Evolutionary conservation across 768 basidiomycete genomes (phyloP).

Genomic region (Rhizopogon salebrosus): DNA sequence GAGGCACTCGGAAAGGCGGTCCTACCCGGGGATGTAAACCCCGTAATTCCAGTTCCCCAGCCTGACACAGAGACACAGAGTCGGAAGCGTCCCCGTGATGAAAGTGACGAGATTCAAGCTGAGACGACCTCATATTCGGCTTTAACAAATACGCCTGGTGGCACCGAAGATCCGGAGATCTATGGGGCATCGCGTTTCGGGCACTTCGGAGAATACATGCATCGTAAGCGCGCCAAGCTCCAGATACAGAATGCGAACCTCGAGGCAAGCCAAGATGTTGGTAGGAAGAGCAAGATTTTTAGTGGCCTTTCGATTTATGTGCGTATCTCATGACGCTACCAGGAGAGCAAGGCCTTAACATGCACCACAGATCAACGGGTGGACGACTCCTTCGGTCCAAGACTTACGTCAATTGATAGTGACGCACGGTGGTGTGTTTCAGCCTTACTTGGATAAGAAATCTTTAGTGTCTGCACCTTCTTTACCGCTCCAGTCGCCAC

Average conservation of each 20-base stretch:
- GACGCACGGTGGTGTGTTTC: conserved; percentile 77
- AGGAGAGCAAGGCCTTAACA: neutral
- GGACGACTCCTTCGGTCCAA: conserved; percentile 82
- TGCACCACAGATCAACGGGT: conserved; percentile 73
- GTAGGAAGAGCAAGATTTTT: conserved; percentile 51
- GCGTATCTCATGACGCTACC: conserved; percentile 23
- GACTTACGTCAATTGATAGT: conserved; percentile 77
- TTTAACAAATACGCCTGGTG: neutral
- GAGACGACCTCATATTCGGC: neutral
- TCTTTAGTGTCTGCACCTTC: conserved; percentile 53
- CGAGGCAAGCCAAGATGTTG: conserved; percentile 14
- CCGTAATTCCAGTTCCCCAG: neutral
- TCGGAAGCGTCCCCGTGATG: neutral
- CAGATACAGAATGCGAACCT: conserved; percentile 67
- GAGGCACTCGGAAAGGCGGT: conserved; percentile 39
- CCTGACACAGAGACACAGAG: neutral
- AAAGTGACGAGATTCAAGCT: neutral
- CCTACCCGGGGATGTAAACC: conserved; percentile 41
- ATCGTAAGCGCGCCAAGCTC: conserved; percentile 84
- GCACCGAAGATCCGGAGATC: conserved; percentile 34
- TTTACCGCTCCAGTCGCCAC: neutral
- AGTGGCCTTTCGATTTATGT: conserved; percentile 79
- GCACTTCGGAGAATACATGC: conserved; percentile 84
- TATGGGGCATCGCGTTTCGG: conserved; percentile 83
- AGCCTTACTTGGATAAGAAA: conserved; percentile 80